Evolutionary conservation across 2,329 filamentous ascomycete species (phyloP), one percentile per base, ranked within the genome.

Genomic region (Dactylonectria macrodidyma): DNA sequence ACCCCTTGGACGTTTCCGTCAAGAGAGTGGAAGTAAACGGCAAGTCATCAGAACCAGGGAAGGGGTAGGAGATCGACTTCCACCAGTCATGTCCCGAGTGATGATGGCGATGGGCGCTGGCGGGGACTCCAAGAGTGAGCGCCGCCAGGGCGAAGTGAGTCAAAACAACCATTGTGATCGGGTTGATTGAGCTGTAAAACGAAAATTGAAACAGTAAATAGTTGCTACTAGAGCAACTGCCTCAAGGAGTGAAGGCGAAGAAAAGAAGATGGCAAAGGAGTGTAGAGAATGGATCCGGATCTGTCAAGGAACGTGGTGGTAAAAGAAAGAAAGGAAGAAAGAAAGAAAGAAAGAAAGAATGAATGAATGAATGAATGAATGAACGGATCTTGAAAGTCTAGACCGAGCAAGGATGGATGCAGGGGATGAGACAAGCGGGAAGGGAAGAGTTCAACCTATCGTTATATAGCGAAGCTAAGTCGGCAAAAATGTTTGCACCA

Each of bases 121-220:
- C 59, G 12, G 64, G 65, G 38, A 57, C 55, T 26, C 59, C 62
- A 33, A 74, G 60, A 44, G 71, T 64, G 14, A 75, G 54, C n/a
- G 68, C 58, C 48, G 56, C 48, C 44, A 75, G 46, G 44, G 60
- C 64, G 36, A 73, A 19, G n/a, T 41, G 64, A 19, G 62, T 67
- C n/a, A 73, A 36, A 12, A 59, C 55, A 36, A 74, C 67, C 73
- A 76, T 76, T 65, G 11, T 67, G 36, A 38, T 9, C 16, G 47
- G 4, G 16, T 22, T 22, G 22, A 34, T n/a, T 59, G 38, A 48
- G 30, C 14, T 33, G 14, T 38, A 46, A 46, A 30, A 30, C 19
- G 19, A 33, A 24, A 51, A 14, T 50, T 8, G 7, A 44, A 6
- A 19, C 22, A 36, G 14, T 34, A 12, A 58, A 24, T 48, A 41